phyloP scores from a whole-genome alignment of 2,329 filamentous ascomycete species.

The Zymoseptoria passerinii region DNA sequence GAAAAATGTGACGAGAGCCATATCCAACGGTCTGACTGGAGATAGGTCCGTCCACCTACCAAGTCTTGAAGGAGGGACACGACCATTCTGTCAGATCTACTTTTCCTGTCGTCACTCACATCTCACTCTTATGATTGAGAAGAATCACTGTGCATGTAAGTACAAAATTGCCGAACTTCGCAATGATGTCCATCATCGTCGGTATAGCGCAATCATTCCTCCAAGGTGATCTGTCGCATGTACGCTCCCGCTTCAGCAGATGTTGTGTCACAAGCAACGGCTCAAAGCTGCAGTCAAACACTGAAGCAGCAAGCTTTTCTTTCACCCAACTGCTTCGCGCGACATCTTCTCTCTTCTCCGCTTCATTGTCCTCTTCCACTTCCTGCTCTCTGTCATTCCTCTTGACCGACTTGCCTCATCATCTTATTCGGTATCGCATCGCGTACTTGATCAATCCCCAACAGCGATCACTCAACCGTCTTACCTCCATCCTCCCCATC shows the following conservation, averaged over 20 bases:
- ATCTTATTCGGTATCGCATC: background rate
- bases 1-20: too few relatives aligned
- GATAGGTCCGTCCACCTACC: too few relatives aligned
- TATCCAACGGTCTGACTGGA: too few relatives aligned
- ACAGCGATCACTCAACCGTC: background rate
- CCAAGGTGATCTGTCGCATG: background rate
- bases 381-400: background rate
- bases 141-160: too few relatives aligned
- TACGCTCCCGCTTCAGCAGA: background rate
- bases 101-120: too few relatives aligned
- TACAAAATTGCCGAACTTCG: too few relatives aligned
- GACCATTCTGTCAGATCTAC: too few relatives aligned
- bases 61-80: too few relatives aligned
- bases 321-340: background rate
- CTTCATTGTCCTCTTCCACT: background rate
- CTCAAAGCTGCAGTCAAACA: background rate
- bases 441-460: background rate
- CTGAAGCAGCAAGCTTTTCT: background rate
- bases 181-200: too few relatives aligned
- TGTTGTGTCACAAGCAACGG: background rate
- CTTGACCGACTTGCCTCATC: background rate
- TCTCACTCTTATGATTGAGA: too few relatives aligned
- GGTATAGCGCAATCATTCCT: too few relatives aligned
- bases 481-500: background rate
- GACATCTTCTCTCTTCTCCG: background rate